Percentiles rank a stretch among this genome's conserved stretches.
phyloP scores from a whole-genome alignment of 768 basidiomycete species.

The Leccinum ochraceum region DNA sequence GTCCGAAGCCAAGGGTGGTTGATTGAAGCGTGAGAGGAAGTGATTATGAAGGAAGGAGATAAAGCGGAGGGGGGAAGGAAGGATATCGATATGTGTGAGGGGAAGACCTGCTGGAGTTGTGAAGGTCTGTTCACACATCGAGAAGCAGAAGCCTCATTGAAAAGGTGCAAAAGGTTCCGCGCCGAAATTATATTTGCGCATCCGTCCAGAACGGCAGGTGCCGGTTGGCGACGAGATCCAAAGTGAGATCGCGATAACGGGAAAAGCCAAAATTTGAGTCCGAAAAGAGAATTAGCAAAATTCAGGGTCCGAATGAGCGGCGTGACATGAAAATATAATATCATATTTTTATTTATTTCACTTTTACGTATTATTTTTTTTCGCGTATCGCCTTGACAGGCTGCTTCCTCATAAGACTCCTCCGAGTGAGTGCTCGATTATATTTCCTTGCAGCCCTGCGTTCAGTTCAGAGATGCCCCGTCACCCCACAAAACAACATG shows the following conservation, averaged over 20 bases:
- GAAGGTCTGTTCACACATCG: slow-evolving; percentile 18
- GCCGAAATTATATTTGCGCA: slow-evolving; percentile 34
- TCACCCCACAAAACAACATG: slow-evolving; percentile 32
- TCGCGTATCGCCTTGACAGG: slow-evolving; percentile 38
- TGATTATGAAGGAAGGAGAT: not conserved
- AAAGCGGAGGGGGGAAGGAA: not conserved
- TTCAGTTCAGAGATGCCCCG: slow-evolving; percentile 26
- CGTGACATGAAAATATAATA: slow-evolving; percentile 25
- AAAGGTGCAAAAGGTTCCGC: slow-evolving; percentile 28
- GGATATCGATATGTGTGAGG: slow-evolving; percentile 17
- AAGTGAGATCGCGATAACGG: slow-evolving; percentile 34
- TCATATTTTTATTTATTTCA: slow-evolving; percentile 25
- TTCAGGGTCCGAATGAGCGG: slow-evolving; percentile 36
- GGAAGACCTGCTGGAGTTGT: slow-evolving; percentile 6
- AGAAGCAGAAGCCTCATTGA: slow-evolving; percentile 13
- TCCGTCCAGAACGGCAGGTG: slow-evolving; percentile 29
- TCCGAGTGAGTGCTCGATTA: slow-evolving; percentile 25
- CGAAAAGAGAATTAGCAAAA: slow-evolving; percentile 28
- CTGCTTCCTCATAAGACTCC: slow-evolving; percentile 37
- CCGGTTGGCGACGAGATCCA: slow-evolving; percentile 31
- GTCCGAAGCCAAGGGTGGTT: slow-evolving; percentile 20
- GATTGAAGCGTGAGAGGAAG: slow-evolving; percentile 3
- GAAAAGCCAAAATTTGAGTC: slow-evolving; percentile 36
- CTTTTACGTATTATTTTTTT: slow-evolving; percentile 39
- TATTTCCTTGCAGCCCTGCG: slow-evolving; percentile 28